phyloP scores from a whole-genome alignment of 1,139 yeast genomes.

The Hansenula lynferdii region DNA sequence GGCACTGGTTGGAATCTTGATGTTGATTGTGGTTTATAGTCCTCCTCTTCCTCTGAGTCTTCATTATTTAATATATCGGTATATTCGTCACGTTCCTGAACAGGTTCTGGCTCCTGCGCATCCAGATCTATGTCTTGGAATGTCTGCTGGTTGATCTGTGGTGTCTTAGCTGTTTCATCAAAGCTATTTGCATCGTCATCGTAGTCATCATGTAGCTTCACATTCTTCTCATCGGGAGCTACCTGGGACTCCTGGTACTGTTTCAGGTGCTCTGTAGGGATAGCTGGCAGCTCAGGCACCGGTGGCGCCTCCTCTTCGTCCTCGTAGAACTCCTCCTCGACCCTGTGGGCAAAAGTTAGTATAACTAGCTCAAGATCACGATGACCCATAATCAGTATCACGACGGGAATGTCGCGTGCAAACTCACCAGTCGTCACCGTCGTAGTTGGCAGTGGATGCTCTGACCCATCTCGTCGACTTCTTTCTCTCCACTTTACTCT shows the following conservation, averaged over 20 bases:
- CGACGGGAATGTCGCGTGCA: constrained; percentile 11
- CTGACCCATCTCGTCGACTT: constrained; percentile 63
- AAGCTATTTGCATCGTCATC: constrained; percentile 2
- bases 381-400: background rate
- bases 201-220: constrained; percentile 3
- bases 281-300: constrained; percentile 9
- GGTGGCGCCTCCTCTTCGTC: constrained; percentile 6
- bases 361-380: background rate
- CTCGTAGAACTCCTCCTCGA: constrained; percentile 24
- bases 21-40: constrained; percentile 9
- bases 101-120: constrained; percentile 2
- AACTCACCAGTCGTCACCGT: constrained; percentile 59
- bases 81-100: constrained; percentile 12
- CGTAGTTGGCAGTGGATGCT: constrained; percentile 47
- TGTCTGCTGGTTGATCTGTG: constrained; percentile 9
- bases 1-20: background rate
- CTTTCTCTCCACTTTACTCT: constrained; percentile 46
- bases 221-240: background rate
- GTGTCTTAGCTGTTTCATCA: constrained; percentile 9
- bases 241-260: background rate
- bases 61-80: constrained; percentile 11
- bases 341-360: constrained; percentile 14
- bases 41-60: constrained; percentile 7
- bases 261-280: constrained; percentile 4
- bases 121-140: constrained; percentile 21